phyloP scores from a whole-genome alignment of 192 early-diverging fungal genomes.

The Chytriomyces confervae region DNA sequence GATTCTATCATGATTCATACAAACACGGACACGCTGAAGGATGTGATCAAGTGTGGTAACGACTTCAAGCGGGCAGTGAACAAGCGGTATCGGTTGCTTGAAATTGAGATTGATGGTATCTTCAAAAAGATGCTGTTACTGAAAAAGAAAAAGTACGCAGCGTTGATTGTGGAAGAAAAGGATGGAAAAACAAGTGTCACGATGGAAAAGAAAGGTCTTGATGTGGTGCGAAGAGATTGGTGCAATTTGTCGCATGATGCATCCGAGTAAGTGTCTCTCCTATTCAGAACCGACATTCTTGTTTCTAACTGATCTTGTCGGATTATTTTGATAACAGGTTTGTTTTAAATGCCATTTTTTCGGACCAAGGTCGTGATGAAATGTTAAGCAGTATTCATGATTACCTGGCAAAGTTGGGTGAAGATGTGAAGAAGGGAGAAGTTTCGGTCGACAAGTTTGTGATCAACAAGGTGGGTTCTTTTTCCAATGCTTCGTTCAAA shows the following conservation, averaged over 20 bases:
- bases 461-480: constrained; percentile 79
- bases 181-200: constrained; percentile 33
- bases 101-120: constrained; percentile 96
- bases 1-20: constrained; percentile 99
- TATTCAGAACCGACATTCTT: too few relatives aligned
- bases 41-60: constrained; percentile 81
- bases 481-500: background rate
- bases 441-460: constrained; percentile 84
- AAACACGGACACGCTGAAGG: constrained; percentile 67
- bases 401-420: constrained; percentile 70
- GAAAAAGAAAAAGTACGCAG: constrained; percentile 99
- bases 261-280: constrained; percentile 49
- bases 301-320: background rate
- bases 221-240: constrained; percentile 97
- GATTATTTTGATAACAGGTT: constrained; percentile 40
- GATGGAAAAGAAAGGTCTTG: constrained; percentile 92
- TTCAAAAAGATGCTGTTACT: constrained; percentile 89
- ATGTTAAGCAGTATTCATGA: constrained; percentile 80
- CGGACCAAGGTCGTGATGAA: constrained; percentile 72
- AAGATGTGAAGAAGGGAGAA: constrained; percentile 70
- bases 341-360: constrained; percentile 64
- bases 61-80: constrained; percentile 87
- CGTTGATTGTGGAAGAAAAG: constrained; percentile 69
- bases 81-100: constrained; percentile 88
- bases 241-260: constrained; percentile 91